Conservation (phyloP, 1,284 basidiomycete species). For the Trametes versicolor region DNA sequence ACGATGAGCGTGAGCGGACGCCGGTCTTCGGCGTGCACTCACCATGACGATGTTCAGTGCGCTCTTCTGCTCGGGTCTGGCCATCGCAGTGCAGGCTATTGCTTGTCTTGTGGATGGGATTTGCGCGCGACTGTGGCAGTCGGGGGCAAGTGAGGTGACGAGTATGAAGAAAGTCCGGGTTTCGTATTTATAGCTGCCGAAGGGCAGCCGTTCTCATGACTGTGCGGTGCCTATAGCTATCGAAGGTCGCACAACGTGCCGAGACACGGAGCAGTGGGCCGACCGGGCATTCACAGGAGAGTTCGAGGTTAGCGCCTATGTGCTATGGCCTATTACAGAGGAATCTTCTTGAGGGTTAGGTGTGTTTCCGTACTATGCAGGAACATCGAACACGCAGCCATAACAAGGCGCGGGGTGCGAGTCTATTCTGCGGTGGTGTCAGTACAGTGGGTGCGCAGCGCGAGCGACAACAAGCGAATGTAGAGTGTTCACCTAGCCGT, state of each 20-base stretch:
- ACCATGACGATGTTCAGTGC: slow-evolving; percentile 56
- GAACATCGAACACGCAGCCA: no score
- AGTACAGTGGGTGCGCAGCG: no score
- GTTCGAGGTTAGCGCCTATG: neutral
- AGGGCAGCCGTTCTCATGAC: neutral
- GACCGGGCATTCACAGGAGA: neutral
- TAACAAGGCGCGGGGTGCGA: no score
- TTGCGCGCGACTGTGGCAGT: neutral
- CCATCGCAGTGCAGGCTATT: slow-evolving; percentile 13
- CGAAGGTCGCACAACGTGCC: neutral
- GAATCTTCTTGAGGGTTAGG: no score
- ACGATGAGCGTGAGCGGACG: neutral
- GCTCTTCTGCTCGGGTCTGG: slow-evolving; percentile 46
- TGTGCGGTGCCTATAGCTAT: neutral
- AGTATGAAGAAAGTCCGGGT: neutral
- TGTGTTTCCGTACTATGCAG: no score
- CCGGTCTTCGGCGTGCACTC: neutral
- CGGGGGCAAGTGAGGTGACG: neutral
- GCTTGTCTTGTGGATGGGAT: neutral
- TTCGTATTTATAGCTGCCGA: neutral
- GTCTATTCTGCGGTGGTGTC: no score
- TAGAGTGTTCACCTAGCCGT: no score
- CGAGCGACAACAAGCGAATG: no score
- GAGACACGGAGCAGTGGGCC: neutral
- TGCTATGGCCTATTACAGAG: slow-evolving; percentile 1